Base-by-base conservation (phyloP, 2,329 filamentous ascomycete genomes). In the Trichoderma lentiforme region DNA sequence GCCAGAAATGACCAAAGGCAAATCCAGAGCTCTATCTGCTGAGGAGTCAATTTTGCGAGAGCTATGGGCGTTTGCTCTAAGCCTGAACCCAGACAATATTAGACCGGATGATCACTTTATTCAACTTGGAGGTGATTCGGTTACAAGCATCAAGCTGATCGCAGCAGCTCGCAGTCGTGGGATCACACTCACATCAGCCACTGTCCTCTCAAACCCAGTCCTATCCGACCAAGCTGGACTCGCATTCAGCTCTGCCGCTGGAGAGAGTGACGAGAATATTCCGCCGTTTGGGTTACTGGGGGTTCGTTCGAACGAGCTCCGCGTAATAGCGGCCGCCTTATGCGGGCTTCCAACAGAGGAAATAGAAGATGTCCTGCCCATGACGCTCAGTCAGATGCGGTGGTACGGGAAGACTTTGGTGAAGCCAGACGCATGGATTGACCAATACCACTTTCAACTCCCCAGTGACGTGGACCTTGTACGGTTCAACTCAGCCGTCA, bases 31-130 rank as follows among this genome's bases (percentile, higher is more conserved):
- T 14, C 24, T 67, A 5, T 47, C 66, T 18, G 60, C 53, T 36
- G 47, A 53, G 9, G 32, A 79, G 26, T 66, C 70, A 28, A 76
- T 75, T 1, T 72, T 83, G 14, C 78, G 76, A 18, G 67, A 71
- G 14, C 75, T 82, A 30, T 85, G 83, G 83, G 76, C 77, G 5
- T 75, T 79, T 2, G 76, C 83, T 0, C 77, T 85, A 8, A 75
- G 75, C 6, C 73, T 83, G 6, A 74, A 76, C 3, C 73, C 79
- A 24, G 75, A 80, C 4, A 73, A 75, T 8, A 82, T 85, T 32
- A 79, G 80, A 6, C 73, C 80, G 3, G 80, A 84, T 6, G 82
- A 85, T 73, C 84, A 82, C 76, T 87, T 87, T 75, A 86, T 87
- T 79, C 80, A 80, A 1, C 79, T 85, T 0, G 85, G 85, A 11